Percentiles rank a stretch among this genome's conserved stretches.
phyloP scores from a whole-genome alignment of 73 alveolate species.

The Paramecium caudatum region DNA sequence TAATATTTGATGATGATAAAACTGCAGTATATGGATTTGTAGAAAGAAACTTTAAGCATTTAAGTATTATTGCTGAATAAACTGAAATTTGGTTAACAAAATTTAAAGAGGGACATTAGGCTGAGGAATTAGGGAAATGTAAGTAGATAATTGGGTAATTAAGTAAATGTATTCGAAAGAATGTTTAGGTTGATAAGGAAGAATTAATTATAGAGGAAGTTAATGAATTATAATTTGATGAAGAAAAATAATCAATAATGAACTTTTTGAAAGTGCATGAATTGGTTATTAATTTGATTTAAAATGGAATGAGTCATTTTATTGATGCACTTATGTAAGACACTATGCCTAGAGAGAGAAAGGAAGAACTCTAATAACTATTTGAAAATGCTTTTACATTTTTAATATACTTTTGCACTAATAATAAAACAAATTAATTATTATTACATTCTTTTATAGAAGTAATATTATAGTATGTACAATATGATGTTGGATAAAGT shows the following conservation, averaged over 20 bases:
- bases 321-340: background rate
- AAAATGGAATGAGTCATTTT: constrained; percentile 75
- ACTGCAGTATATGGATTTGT: constrained; percentile 17
- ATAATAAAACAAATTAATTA: constrained; percentile 48
- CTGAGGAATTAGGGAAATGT: background rate
- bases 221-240: background rate
- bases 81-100: constrained; percentile 72
- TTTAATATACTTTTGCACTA: constrained; percentile 28
- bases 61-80: constrained; percentile 27
- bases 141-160: background rate
- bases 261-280: constrained; percentile 70
- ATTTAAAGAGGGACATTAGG: constrained; percentile 21
- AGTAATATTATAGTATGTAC: constrained; percentile 21
- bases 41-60: constrained; percentile 34
- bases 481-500: constrained; percentile 72
- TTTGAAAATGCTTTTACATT: constrained; percentile 46
- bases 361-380: constrained; percentile 33
- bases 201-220: constrained; percentile 30
- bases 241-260: constrained; percentile 62
- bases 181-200: constrained; percentile 42
- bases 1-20: constrained; percentile 70
- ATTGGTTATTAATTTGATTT: background rate
- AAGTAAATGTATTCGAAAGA: constrained; percentile 42
- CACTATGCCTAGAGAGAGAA: background rate
- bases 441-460: constrained; percentile 35